Conservation (phyloP, 495 filamentous ascomycete genomes). For the Xylaria bambusicola region DNA sequence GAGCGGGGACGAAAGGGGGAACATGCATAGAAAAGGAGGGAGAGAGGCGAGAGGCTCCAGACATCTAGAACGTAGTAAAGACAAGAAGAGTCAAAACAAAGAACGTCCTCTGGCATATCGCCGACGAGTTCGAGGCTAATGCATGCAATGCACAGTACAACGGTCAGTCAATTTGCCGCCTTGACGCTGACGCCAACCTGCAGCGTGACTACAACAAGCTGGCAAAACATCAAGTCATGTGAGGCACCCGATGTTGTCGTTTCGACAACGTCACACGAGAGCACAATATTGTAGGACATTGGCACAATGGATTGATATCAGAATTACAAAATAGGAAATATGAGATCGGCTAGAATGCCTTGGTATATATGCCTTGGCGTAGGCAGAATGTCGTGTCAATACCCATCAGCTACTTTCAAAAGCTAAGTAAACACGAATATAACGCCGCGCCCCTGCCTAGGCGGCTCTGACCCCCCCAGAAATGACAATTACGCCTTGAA, state of each 20-base stretch:
- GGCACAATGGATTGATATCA: not conserved
- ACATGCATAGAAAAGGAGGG: not conserved
- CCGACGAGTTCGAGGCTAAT: too few species aligned
- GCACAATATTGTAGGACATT: not conserved
- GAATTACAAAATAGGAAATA: not conserved
- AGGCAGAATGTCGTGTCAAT: not conserved
- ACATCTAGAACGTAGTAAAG: too few species aligned
- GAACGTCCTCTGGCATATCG: too few species aligned
- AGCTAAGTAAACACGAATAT: not conserved
- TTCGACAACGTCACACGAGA: not conserved
- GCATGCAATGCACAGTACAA: not conserved
- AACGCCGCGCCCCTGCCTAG: not conserved
- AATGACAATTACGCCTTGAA: slow-evolving; percentile 5
- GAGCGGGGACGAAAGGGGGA: too few species aligned
- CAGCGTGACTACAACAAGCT: slow-evolving; percentile 14
- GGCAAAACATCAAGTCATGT: slow-evolving; percentile 26
- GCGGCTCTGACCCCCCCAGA: slow-evolving; percentile 6
- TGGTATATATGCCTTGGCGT: not conserved
- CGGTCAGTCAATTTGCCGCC: slow-evolving; percentile 23
- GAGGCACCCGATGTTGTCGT: slow-evolving; percentile 18
- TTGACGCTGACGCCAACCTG: slow-evolving; percentile 24
- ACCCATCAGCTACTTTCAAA: not conserved
- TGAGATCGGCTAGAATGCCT: not conserved
- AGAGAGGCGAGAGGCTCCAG: not conserved
- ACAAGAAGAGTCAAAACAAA: not conserved